phyloP scores from a whole-genome alignment of 2,329 filamentous ascomycete species.

The Neopestalotiopsis clavispora region DNA sequence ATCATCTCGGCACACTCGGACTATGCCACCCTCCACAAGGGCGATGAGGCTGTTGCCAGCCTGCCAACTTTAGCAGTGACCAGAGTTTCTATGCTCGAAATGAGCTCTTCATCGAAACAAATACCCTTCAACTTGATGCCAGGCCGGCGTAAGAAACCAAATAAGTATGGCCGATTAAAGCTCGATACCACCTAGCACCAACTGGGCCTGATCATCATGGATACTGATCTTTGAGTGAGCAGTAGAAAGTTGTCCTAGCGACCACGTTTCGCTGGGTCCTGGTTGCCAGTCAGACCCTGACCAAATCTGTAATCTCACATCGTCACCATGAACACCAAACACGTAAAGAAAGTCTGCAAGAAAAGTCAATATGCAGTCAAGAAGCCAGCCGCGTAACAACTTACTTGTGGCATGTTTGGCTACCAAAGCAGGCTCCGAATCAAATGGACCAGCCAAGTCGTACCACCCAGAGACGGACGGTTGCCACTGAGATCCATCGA shows the following conservation, averaged over 20 bases:
- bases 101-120: too few species aligned
- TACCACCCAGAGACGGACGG: constrained; percentile 22
- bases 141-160: too few species aligned
- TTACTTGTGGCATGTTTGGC: constrained; percentile 22
- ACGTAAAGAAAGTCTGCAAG: constrained; percentile 24
- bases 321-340: constrained; percentile 21
- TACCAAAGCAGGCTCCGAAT: constrained; percentile 24
- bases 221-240: neutral
- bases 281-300: constrained; percentile 27
- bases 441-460: constrained; percentile 23
- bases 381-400: neutral
- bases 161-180: constrained; percentile 24
- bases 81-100: too few species aligned
- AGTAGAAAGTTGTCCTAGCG: constrained; percentile 21
- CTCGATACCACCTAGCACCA: constrained; percentile 25
- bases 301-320: constrained; percentile 26
- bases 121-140: too few species aligned
- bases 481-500: constrained; percentile 24
- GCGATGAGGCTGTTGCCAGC: too few species aligned
- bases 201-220: neutral
- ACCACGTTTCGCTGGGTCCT: constrained; percentile 21
- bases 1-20: too few species aligned
- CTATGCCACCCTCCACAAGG: too few species aligned
- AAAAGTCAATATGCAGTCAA: neutral
- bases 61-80: too few species aligned